Base-by-base conservation (phyloP, 805 yeast genomes). In the Candida broadrunensis region DNA sequence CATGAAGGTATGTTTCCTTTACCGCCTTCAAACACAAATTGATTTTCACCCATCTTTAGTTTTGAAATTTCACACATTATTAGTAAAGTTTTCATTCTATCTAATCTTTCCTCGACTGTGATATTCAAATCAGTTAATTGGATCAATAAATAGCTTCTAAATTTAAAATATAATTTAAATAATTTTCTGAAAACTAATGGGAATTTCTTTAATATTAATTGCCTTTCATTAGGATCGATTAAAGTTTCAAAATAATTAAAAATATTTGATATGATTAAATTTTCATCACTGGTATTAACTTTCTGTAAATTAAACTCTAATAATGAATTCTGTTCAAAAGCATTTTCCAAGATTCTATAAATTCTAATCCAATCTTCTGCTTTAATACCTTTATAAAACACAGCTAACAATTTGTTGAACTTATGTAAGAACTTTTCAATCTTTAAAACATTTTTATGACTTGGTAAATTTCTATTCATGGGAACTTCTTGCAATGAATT, bases 281-380 rank as follows among this genome's bases (percentile, higher is more conserved):
- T 76, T 11, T 80, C 85, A 23, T 81, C 86, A 7, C 66, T 61
- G 5, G 65, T 65, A 2, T 58, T 51, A 17, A 45, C 40, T 37
- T 51, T 63, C 48, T 67, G 81, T 41, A 63, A 61, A 44, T 62
- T 75, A 56, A 80, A 76, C 37, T 73, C 68, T 55, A 85, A 82
- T 42, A 88, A 64, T 7, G 83, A 75, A 9, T 77, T 63, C 36
- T 75, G 80, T 17, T 78, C 77, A 19, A 83, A 77, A 44, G 84
- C 83, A 24, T 77, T 66, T 56, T 90, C 97, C 34, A 91, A 61
- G 1, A 82, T 63, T 53, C 88, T 91, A 56, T 78, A 85, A 3
- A 83, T 77, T 41, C 75, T 74, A 38, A 88, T 69, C 97, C 97
- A 91, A 51, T 90, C 95, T 44, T 76, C 77, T 11, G 80, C 60